These are phyloP conservation scores for Calonectria henricotiae DNA, from an alignment of 2,329 filamentous ascomycete species.

Conservation along the genomic window DNA sequence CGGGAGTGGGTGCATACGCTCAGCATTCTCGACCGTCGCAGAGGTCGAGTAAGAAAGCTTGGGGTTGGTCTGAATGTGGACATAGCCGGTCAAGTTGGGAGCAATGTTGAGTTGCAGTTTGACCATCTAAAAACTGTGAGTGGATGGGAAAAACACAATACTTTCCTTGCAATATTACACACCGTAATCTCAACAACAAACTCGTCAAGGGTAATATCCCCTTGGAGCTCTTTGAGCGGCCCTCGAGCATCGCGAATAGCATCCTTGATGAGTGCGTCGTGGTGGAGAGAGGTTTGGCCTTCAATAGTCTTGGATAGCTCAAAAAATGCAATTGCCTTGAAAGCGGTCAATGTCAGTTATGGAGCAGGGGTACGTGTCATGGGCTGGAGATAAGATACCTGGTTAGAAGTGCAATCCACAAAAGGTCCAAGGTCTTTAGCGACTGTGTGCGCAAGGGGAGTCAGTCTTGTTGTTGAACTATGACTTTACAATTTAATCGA, in stretches of 20 bases:
- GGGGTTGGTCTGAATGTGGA: slow-evolving; percentile 76
- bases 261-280: slow-evolving; percentile 53
- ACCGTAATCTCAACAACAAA: slow-evolving; percentile 73
- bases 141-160: no score
- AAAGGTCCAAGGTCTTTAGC: slow-evolving; percentile 56
- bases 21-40: slow-evolving; percentile 67
- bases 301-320: slow-evolving; percentile 52
- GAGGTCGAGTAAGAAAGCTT: slow-evolving; percentile 67
- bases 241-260: slow-evolving; percentile 49
- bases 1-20: slow-evolving; percentile 58
- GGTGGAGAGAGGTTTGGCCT: slow-evolving; percentile 46
- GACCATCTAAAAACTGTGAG: slow-evolving; percentile 64
- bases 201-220: slow-evolving; percentile 57
- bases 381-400: slow-evolving; percentile 42
- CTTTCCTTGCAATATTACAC: slow-evolving; percentile 32
- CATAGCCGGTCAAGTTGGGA: slow-evolving; percentile 66
- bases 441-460: slow-evolving; percentile 46
- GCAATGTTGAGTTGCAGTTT: slow-evolving; percentile 69
- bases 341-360: neutral
- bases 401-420: slow-evolving; percentile 59
- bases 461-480: slow-evolving; percentile 35
- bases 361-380: neutral
- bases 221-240: slow-evolving; percentile 43
- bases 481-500: neutral
- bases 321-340: slow-evolving; percentile 56